Conservation (phyloP, 1,284 basidiomycete genomes). For the Cryptococcus sp. region DNA sequence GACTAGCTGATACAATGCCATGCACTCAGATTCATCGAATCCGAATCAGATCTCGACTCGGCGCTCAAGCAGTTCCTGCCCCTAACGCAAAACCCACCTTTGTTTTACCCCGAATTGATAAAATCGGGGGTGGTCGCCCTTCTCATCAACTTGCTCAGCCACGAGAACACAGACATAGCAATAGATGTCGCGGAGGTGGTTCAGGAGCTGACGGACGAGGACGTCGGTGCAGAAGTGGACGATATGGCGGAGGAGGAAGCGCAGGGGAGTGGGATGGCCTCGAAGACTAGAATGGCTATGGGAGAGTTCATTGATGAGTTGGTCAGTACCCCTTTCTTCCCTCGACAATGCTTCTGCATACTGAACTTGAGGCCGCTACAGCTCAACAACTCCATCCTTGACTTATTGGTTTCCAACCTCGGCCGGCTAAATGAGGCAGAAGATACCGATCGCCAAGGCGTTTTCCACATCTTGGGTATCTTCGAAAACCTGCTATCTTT, state of each 20-base stretch:
- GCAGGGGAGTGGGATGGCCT: conserved; percentile 53
- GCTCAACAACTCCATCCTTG: conserved; percentile 79
- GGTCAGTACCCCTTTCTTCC: conserved; percentile 57
- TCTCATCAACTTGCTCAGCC: conserved; percentile 80
- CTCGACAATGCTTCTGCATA: neutral
- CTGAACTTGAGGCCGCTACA: conserved; percentile 44
- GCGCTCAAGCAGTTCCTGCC: conserved; percentile 83
- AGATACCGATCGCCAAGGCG: conserved; percentile 82
- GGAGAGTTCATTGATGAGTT: conserved; percentile 71
- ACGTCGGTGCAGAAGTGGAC: conserved; percentile 76
- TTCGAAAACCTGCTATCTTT: conserved; percentile 92
- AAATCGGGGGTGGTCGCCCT: conserved; percentile 66
- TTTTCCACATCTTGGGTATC: conserved; percentile 88
- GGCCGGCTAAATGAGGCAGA: conserved; percentile 71
- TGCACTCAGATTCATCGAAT: conserved; percentile 87
- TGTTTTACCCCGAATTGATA: conserved; percentile 88
- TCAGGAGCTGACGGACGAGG: conserved; percentile 94
- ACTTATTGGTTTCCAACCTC: conserved; percentile 88
- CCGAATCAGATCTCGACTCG: conserved; percentile 89
- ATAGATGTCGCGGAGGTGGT: conserved; percentile 88
- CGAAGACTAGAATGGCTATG: conserved; percentile 56
- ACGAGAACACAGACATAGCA: conserved; percentile 92
- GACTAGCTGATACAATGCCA: neutral
- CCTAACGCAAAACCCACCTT: conserved; percentile 78
- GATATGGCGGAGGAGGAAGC: conserved; percentile 68